Base-by-base conservation (phyloP, 768 basidiomycete genomes). In the Hypholoma fasciculare region DNA sequence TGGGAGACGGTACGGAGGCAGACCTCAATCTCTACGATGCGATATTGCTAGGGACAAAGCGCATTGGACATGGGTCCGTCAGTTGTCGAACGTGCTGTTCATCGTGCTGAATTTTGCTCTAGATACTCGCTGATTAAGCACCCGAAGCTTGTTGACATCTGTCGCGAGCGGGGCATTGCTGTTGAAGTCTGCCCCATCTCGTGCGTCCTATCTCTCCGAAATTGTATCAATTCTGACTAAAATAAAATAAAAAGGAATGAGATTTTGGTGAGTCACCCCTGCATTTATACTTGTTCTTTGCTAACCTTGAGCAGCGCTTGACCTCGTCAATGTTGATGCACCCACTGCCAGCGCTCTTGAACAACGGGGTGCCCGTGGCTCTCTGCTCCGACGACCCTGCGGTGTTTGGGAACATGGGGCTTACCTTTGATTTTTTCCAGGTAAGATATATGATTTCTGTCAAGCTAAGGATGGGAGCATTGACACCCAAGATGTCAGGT, bases 111-210 rank as follows among this genome's bases (percentile, higher is more conserved):
- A 53, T 13, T 14, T 2, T 30, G n/a, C 11, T 40, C 7, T 53
- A 90, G 88, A 6, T 92, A 84, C 67, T 90, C 89, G 7, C 72
- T 92, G n/a, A 78, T 82, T 30, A 92, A 90, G 65, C 90, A 92
- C 66, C 90, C 89, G 1, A 83, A 82, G 61, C 73, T 92, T 30
- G 83, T 92, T 71, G 74, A 87, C 38, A 79, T 82, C 5, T 91
- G 90, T 69, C 76, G 81, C 43, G 81, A 89, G 61, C 77, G 75
- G 53, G 76, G 76, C 4, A 88, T 93, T 60, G 79, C 85, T 1
- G 66, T 92, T 17, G 91, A 92, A 72, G 80, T 90, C 17, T 92
- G 90, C 67, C 90, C 91, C 1, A 90, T 92, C 59, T 92, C 89
- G 89, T 90, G 72, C 56, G 87, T 78, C 8, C 34, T 58, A 39